Base-by-base conservation (phyloP, 441 rosid genomes). In the Mallotus japonicus region DNA sequence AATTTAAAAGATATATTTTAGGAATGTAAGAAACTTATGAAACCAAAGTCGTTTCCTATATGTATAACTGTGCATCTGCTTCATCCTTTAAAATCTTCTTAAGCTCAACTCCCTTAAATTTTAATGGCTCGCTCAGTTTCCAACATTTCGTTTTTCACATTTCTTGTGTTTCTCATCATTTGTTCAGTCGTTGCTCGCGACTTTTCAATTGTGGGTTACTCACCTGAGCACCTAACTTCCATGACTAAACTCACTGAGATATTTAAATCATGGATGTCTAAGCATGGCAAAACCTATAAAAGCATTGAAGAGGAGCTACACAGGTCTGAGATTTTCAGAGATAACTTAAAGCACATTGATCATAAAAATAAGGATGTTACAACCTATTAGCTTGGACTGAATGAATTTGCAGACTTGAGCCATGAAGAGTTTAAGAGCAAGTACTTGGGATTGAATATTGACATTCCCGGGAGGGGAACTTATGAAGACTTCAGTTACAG, bases 321-420 rank as follows among this genome's bases (percentile, higher is more conserved):
- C 80, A 90, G 74, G 32, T 87, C 86, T 56, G 95, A 88, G 73
- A 79, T 88, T 72, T 91, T 89, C 80, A 85, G 72, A 79, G 93
- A 85, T 56, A 91, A 91, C 75, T 82, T 89, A 71, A 79, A 68
- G 73, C 97, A 90, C 78, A 90, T 90, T 8, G 97, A 92, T 14
- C 84, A 83, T 54, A 85, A 85, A 10, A 90, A 92, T 80, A 81
- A 79, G 83, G 32, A 28, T 28, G 32, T 28, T 28, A 28, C 32
- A 28, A 28, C 32, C 32, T 28, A 28, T 3, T 28, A 3, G 32
- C 3, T 28, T 28, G 1, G 32, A 77, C 80, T 88, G 71, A 91
- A 91, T 22, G 90, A 89, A 77, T 89, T 91, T 53, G 89, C 90
- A 0, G 97, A 89, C 32, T 28, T 28, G 32, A 88, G 84, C 78